Evolutionary conservation across 371 early-diverging fungal species (phyloP).

Genomic region (Apophysomyces sp.): DNA sequence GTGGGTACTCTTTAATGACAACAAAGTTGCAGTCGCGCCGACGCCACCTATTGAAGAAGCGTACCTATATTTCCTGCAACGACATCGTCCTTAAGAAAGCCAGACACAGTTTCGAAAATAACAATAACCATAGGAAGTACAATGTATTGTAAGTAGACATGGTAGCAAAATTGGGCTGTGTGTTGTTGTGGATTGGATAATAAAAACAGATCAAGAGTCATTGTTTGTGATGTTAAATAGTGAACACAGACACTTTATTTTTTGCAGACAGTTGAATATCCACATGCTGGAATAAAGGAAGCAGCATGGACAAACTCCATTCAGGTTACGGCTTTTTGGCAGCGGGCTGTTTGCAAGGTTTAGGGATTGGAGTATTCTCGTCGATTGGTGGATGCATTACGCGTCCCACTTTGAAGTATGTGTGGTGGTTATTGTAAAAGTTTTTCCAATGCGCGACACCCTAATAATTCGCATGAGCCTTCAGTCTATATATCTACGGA

Average conservation of each 20-base stretch:
- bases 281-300: too few species aligned
- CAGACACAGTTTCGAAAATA: background rate
- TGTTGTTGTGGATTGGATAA: background rate
- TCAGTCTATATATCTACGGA: too few species aligned
- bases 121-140: background rate
- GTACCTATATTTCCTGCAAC: constrained; percentile 69
- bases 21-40: constrained; percentile 81
- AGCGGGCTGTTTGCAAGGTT: constrained; percentile 34
- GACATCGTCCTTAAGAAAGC: constrained; percentile 10
- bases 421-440: constrained; percentile 84
- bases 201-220: too few species aligned
- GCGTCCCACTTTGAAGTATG: constrained; percentile 83
- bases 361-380: constrained; percentile 78
- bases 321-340: constrained; percentile 39
- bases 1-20: constrained; percentile 95
- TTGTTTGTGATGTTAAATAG: too few species aligned
- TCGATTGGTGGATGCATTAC: constrained; percentile 82
- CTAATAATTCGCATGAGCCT: constrained; percentile 24
- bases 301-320: too few species aligned
- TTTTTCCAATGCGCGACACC: constrained; percentile 82
- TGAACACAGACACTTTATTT: too few species aligned
- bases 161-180: background rate
- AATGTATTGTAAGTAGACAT: background rate
- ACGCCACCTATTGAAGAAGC: constrained; percentile 71
- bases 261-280: too few species aligned